Evolutionary conservation across 306 rosid genomes (phyloP), one percentile per base, ranked within the genome.

Genomic region (Rosa chinensis): DNA sequence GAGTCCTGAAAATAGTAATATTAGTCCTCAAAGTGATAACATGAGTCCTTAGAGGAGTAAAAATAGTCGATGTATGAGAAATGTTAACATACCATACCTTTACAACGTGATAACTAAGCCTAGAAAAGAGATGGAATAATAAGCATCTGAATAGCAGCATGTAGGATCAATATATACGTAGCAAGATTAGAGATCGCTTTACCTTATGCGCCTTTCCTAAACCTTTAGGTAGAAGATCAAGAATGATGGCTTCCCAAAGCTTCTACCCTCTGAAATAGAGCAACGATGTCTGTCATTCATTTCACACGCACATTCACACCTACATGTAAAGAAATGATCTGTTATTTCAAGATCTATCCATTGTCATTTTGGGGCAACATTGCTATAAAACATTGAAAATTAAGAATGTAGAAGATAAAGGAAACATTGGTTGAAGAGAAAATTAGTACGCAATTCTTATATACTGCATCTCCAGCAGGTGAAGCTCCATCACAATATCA

Each of bases 401-500:
- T 56, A 56, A 56, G 62, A 56, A 2, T 56, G 6, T 0, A n/a
- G 28, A 20, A 20, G 28, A 10, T 6, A 28, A 56, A n/a, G 28
- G 62, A 20, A n/a, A 56, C 21, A 18, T 18, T 18, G 10, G 4
- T 18, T 53, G 0, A 5, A 39, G 12, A 71, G 64, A 67, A 71
- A 83, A 76, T 75, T 91, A 90, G 82, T 93, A 94, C 98, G 94
- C 91, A 90, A 45, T 89, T 91, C 47, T 74, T 64, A 82, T 84
- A 88, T 59, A 73, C 59, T 25, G 86, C 79, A 84, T 96, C 90
- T 77, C 99, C 99, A 0, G 89, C 88, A 82, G 91, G 93, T 42
- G 99, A 96, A 68, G 90, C 99, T 87, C 98, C 98, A 80, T 96
- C 99, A 72, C 99, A 96, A 43, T 93, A 93, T 85, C 99, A 88